Conservation (phyloP, 2,329 filamentous ascomycete genomes). For the Metarhizium guizhouense region DNA sequence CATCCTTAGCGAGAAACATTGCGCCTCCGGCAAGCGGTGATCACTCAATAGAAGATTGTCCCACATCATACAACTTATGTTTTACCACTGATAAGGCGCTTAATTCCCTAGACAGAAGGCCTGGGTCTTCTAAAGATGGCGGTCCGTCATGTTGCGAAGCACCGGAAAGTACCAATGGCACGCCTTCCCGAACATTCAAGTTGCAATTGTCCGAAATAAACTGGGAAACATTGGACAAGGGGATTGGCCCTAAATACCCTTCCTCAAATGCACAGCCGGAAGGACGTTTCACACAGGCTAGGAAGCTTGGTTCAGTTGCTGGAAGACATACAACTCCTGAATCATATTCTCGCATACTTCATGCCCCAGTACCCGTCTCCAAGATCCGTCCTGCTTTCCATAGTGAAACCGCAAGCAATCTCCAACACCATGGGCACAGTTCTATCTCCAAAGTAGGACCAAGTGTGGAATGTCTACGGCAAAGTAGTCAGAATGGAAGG, state of each 20-base stretch:
- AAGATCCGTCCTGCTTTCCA: conserved; percentile 10
- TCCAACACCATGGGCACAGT: conserved; percentile 2
- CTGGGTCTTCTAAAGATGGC: not conserved
- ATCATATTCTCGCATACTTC: conserved; percentile 5
- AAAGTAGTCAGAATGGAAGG: not conserved
- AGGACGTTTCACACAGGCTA: not conserved
- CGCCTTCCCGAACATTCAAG: no score
- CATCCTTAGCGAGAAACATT: not conserved
- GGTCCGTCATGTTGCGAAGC: not conserved
- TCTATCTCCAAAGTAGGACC: conserved; percentile 6
- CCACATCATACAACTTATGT: not conserved
- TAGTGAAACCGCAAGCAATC: not conserved
- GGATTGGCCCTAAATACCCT: not conserved
- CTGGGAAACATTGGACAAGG: not conserved
- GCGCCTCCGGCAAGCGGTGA: not conserved
- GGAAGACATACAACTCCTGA: not conserved
- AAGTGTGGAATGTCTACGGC: not conserved
- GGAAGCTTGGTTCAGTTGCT: not conserved
- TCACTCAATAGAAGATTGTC: conserved; percentile 1
- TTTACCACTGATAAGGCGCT: not conserved
- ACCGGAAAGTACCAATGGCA: not conserved
- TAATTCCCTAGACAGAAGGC: not conserved
- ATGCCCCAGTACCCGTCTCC: conserved; percentile 10
- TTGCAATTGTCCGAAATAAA: not conserved
- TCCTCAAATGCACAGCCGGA: not conserved